Evolutionary conservation across 495 filamentous ascomycete species (phyloP), one percentile per base, ranked within the genome.

Genomic region (Daldinia caldariorum): DNA sequence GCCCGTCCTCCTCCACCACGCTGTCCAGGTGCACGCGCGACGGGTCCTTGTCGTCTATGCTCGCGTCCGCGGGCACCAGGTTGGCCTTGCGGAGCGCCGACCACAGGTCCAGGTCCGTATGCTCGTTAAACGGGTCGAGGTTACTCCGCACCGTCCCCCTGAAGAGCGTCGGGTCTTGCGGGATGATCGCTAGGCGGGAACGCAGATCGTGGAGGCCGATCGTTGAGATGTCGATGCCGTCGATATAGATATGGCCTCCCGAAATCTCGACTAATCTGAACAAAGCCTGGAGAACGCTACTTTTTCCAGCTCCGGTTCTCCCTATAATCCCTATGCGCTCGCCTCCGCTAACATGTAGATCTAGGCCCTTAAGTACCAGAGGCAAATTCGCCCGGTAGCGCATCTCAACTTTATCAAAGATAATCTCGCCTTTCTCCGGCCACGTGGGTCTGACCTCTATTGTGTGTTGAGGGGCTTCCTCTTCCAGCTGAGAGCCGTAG

Each of bases 101-200:
- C 94, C 93, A 97, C 8, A 98, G 87, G 74, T 94, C 90, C 16
- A 94, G 85, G 72, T 97, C 95, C 2, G 87, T 86, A 76, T 97
- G 92, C 77, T 97, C 90, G 73, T 88, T 84, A 81, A 97, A 97
- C 0, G 94, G 94, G 74, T 97, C 94, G 6, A 99, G 86, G 74
- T 99, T 99, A 61, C 87, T 89, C 12, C 95, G 88, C 7, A 99
- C 89, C 0, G 94, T 97, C 45, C 94, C 94, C 32, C 89, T 87
- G 87, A 99, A 99, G 0, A 99, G 87, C 0, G 95, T 97, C 1
- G 94, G 94, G 74, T 97, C 94, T 78, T 99, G 94, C 0, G 94
- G 94, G 75, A 99, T 97, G 80, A 97, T 97, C 29, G 94, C 91
- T 0, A 99, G 85, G 6, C 94, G 88, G 4, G 91, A 94, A 6